Base-by-base conservation (phyloP, 768 basidiomycete species). In the Leccinum rimulosum region DNA sequence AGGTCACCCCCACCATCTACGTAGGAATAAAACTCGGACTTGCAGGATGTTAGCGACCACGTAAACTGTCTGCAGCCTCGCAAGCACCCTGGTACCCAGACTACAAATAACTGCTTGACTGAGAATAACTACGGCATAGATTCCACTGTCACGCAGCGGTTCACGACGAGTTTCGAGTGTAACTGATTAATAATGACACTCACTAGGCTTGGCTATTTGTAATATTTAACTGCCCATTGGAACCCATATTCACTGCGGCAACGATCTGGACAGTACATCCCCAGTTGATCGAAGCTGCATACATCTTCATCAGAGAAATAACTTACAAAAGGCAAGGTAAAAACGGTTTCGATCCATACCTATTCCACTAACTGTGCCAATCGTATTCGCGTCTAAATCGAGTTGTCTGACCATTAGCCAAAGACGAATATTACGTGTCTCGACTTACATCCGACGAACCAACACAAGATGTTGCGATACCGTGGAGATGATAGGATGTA, bases 21-120 rank as follows among this genome's bases (percentile, higher is more conserved):
- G 11, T 17, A 50, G 14, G 10, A 30, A 17, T 4, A 33, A 25
- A 25, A 45, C 33, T 28, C 10, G 11, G 12, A 63, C 74, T 52
- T 64, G 72, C 69, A 75, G 28, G 4, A 80, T 68, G 61, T 82
- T 82, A 30, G 75, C 67, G 4, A 74, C 51, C 6, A 80, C 73
- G 48, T 76, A 80, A 8, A 79, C 73, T 14, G 77, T 82, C 66
- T 91, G 89, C 17, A 91, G 67, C 22, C 87, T 77, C 1, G 89
- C 89, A 17, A 92, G 74, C 22, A 85, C 64, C 15, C 74, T 72
- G 1, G 89, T 88, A 15, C 82, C 87, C 10, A 89, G 74, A 63
- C 86, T 85, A 62, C 87, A 89, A 11, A 87, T 68, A 17, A 84
- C 58, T 0, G 82, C 87, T 68, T 91, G 87, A 1, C 80, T 74